Percentiles rank a stretch among this genome's conserved stretches.
Conservation (phyloP, 2,329 filamentous ascomycete genomes). For the Pochonia chlamydosporia region DNA sequence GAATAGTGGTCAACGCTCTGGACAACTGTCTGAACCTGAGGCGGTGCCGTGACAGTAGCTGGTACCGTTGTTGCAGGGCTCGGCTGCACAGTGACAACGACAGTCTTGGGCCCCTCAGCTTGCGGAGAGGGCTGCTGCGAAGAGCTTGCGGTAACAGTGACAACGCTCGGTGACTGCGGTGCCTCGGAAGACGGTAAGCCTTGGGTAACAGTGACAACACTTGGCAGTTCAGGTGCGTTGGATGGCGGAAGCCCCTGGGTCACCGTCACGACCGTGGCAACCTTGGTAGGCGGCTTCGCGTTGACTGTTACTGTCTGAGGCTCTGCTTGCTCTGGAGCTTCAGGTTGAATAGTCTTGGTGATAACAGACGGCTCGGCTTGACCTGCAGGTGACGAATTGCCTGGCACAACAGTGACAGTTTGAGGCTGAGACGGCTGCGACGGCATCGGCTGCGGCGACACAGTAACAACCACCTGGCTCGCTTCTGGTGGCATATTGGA, state of each 20-base stretch:
- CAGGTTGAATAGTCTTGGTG: conserved; percentile 18
- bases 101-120: conserved; percentile 10
- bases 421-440: conserved; percentile 1
- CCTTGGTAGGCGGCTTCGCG: conserved; percentile 12
- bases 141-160: conserved; percentile 1
- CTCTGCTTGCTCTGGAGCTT: conserved; percentile 2
- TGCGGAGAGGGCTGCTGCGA: neutral
- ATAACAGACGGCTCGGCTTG: conserved; percentile 2
- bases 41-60: conserved; percentile 18
- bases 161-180: neutral
- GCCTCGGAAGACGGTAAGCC: neutral
- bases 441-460: conserved; percentile 6
- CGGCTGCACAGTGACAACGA: conserved; percentile 10
- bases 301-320: conserved; percentile 16
- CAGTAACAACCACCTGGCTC: conserved; percentile 9
- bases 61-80: conserved; percentile 11
- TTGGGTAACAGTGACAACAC: conserved; percentile 6
- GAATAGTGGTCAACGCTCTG: conserved; percentile 12
- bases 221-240: neutral
- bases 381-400: neutral
- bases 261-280: conserved; percentile 15
- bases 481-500: neutral
- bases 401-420: conserved; percentile 6
- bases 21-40: conserved; percentile 10
- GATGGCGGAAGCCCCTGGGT: neutral